These are phyloP conservation scores for Jamesozyma spencerorum DNA, from an alignment of 805 yeast genomes.

Conservation along the genomic window DNA sequence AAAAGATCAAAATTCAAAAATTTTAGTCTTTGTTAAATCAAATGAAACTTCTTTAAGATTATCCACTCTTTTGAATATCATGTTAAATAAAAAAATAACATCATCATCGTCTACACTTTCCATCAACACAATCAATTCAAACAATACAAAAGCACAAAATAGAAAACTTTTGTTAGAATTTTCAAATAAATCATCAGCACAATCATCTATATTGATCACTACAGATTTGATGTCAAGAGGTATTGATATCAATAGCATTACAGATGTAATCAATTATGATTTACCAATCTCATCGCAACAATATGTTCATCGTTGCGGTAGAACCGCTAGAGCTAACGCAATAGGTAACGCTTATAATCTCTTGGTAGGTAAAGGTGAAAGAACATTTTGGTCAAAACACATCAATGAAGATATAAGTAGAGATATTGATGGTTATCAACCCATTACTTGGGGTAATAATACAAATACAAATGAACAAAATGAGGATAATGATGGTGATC, in stretches of 20 bases:
- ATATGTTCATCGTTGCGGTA: conserved; percentile 91
- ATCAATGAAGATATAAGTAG: conserved; percentile 46
- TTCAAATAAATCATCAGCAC: conserved; percentile 32
- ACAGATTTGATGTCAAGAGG: conserved; percentile 97
- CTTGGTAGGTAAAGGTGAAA: conserved; percentile 71
- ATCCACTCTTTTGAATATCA: conserved; percentile 38
- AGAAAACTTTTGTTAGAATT: conserved; percentile 52
- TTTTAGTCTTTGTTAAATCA: conserved; percentile 28
- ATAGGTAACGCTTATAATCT: conserved; percentile 67
- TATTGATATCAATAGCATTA: conserved; percentile 63
- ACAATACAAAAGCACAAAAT: conserved; percentile 46
- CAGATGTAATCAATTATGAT: conserved; percentile 81
- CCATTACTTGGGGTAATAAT: conserved; percentile 16
- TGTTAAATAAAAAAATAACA: conserved; percentile 9
- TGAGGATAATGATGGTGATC: conserved; percentile 6
- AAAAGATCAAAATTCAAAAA: conserved; percentile 8
- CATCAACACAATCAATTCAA: conserved; percentile 47
- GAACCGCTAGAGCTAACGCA: conserved; percentile 91
- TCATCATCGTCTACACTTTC: conserved; percentile 3
- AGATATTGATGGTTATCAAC: conserved; percentile 29
- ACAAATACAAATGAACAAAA: neutral
- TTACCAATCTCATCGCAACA: conserved; percentile 82
- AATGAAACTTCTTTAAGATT: conserved; percentile 84
- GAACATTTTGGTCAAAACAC: conserved; percentile 47
- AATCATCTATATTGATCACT: conserved; percentile 47